A percentile compares a stretch with the other conserved stretches of the same genome.
Evolutionary conservation across 139 green algal species (phyloP).

Genomic region (Ulvella scutata): DNA sequence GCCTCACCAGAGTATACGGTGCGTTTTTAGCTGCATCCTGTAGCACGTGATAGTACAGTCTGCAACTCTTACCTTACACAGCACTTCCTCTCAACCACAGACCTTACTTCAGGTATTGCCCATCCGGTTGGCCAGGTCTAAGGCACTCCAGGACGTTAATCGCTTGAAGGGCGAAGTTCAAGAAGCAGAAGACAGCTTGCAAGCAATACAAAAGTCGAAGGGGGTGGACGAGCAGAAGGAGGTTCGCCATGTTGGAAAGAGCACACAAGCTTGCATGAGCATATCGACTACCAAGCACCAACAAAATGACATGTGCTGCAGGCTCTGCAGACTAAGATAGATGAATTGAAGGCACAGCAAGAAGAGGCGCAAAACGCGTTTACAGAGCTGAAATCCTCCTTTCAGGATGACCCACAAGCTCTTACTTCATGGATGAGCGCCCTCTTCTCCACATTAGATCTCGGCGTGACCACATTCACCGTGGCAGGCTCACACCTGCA

Average conservation of each 20-base stretch:
- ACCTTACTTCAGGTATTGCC: background rate
- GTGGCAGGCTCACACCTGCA: background rate
- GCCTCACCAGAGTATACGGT: background rate
- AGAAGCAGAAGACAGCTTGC: background rate
- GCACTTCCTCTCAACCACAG: too few species aligned
- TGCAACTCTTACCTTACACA: too few species aligned
- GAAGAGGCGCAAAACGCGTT: background rate
- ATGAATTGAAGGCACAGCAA: background rate
- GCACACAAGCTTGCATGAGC: too few species aligned
- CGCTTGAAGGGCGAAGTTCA: background rate
- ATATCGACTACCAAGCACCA: too few species aligned
- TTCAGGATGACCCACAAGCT: background rate
- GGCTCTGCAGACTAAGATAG: background rate
- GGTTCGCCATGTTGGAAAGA: background rate
- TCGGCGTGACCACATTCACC: background rate
- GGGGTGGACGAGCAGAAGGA: background rate
- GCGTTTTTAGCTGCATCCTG: too few species aligned
- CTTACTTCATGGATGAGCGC: background rate
- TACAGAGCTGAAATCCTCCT: background rate
- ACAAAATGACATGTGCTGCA: too few species aligned
- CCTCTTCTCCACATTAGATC: background rate
- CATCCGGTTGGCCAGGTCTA: background rate
- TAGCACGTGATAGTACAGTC: too few species aligned
- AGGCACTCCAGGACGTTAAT: background rate
- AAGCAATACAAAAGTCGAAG: background rate